Percentiles rank a stretch among this genome's conserved stretches.
Conservation (phyloP, 2,329 filamentous ascomycete species). For the Cladosporium sp. region DNA sequence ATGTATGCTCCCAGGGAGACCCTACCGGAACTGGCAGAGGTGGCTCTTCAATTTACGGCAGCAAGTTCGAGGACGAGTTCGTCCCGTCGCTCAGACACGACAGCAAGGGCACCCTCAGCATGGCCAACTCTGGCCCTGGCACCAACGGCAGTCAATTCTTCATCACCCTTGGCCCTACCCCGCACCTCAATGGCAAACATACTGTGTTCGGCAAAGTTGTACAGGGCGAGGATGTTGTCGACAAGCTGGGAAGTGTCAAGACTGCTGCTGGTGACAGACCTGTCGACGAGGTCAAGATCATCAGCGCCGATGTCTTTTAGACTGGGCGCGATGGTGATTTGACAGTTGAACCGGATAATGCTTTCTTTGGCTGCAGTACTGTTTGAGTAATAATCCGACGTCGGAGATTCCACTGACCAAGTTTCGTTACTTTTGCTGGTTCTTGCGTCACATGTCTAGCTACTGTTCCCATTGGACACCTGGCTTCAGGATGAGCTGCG, state of each 20-base stretch:
- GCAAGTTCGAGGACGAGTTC: constrained; percentile 87
- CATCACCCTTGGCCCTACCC: constrained; percentile 67
- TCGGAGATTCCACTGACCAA: too few relatives aligned
- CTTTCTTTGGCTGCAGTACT: not conserved
- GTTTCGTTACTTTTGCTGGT: too few relatives aligned
- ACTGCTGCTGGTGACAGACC: constrained; percentile 77
- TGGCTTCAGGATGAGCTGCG: too few relatives aligned
- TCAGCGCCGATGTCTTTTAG: constrained; percentile 22
- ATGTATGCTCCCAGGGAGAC: too few relatives aligned
- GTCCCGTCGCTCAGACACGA: constrained; percentile 73
- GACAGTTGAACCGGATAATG: not conserved
- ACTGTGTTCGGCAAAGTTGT: constrained; percentile 90
- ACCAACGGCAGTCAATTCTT: constrained; percentile 97
- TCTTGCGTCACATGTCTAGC: too few relatives aligned
- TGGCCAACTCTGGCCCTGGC: constrained; percentile 91
- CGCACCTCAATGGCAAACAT: constrained; percentile 87
- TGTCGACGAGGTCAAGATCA: constrained; percentile 73
- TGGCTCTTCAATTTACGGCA: constrained; percentile 75
- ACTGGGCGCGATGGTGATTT: not conserved
- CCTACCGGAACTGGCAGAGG: constrained; percentile 50
- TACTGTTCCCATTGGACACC: too few relatives aligned
- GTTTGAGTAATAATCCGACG: not conserved
- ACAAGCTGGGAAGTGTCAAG: constrained; percentile 82
- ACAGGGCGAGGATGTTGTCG: constrained; percentile 84
- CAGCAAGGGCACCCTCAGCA: constrained; percentile 74